Evolutionary conservation across 192 early-diverging fungal genomes (phyloP).

Genomic region (Coemansia sp.): DNA sequence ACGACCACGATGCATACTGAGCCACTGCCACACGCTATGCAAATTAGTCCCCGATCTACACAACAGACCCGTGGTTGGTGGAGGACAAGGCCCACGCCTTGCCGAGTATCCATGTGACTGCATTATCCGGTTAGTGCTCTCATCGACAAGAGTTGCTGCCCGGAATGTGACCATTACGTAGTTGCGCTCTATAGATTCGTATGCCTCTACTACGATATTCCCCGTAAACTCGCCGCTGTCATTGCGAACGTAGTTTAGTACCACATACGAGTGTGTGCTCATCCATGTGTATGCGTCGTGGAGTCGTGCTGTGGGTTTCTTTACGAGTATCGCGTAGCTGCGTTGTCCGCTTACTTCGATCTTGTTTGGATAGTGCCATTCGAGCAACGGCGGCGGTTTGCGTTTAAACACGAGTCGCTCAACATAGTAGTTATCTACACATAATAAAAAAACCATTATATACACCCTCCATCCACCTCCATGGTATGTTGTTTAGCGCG

Average conservation of each 20-base stretch:
- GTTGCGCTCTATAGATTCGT: slow-evolving; percentile 16
- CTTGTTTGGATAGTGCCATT: slow-evolving; percentile 48
- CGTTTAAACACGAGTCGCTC: slow-evolving; percentile 31
- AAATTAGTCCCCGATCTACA: slow-evolving; percentile 32
- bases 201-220: slow-evolving; percentile 46
- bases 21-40: slow-evolving; percentile 52
- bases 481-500: too few relatives aligned
- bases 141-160: slow-evolving; percentile 20
- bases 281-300: slow-evolving; percentile 34
- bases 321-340: slow-evolving; percentile 27
- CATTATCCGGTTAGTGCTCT: slow-evolving; percentile 24
- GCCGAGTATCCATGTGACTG: slow-evolving; percentile 28
- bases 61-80: slow-evolving; percentile 32
- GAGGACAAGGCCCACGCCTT: slow-evolving; percentile 20
- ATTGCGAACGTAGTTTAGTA: background rate
- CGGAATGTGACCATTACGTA: slow-evolving; percentile 43
- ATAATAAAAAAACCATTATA: too few relatives aligned
- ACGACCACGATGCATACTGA: slow-evolving; percentile 29
- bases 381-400: slow-evolving; percentile 14
- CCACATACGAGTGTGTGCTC: slow-evolving; percentile 42
- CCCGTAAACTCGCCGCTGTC: background rate
- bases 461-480: too few relatives aligned
- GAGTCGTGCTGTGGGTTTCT: slow-evolving; percentile 1
- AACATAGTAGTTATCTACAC: slow-evolving; percentile 27
- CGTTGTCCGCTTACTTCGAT: slow-evolving; percentile 26